Percentiles rank a stretch among this genome's conserved stretches.
Conservation (phyloP, 345 rosid species). For the Citrus cavaleriei region DNA sequence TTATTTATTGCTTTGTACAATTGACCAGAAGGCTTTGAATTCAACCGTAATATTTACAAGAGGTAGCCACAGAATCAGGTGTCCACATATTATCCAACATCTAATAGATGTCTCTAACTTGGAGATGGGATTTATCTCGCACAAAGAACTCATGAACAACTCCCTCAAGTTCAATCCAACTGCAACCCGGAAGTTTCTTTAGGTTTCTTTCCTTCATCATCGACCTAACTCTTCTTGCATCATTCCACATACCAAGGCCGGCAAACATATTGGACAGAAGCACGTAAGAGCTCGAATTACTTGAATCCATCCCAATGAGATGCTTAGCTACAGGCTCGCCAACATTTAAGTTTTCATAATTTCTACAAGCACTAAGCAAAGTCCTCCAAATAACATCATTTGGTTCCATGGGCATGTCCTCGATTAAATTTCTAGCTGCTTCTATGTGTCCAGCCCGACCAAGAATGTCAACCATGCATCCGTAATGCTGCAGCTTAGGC, state of each 20-base stretch:
- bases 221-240: constrained; percentile 28
- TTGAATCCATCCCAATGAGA: constrained; percentile 26
- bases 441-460: constrained; percentile 41
- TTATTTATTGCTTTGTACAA: not conserved
- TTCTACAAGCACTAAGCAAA: constrained; percentile 35
- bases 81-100: constrained; percentile 20
- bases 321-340: constrained; percentile 30
- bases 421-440: constrained; percentile 32
- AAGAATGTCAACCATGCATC: constrained; percentile 50
- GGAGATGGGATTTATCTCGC: constrained; percentile 32
- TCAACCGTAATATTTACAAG: constrained; percentile 22
- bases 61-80: not conserved
- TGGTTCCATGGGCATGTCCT: constrained; percentile 44
- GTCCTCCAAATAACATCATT: constrained; percentile 45
- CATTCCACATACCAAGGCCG: constrained; percentile 36
- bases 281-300: constrained; percentile 31
- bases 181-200: constrained; percentile 40
- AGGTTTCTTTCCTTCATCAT: constrained; percentile 38
- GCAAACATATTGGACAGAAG: constrained; percentile 45
- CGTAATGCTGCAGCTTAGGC: constrained; percentile 48
- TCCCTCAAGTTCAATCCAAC: constrained; percentile 48
- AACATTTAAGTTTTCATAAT: constrained; percentile 21
- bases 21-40: not conserved
- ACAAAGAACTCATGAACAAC: constrained; percentile 37
- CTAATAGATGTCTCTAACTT: constrained; percentile 27